phyloP scores from a whole-genome alignment of 1,284 basidiomycete species.

The Filobasidium uniguttulatum region DNA sequence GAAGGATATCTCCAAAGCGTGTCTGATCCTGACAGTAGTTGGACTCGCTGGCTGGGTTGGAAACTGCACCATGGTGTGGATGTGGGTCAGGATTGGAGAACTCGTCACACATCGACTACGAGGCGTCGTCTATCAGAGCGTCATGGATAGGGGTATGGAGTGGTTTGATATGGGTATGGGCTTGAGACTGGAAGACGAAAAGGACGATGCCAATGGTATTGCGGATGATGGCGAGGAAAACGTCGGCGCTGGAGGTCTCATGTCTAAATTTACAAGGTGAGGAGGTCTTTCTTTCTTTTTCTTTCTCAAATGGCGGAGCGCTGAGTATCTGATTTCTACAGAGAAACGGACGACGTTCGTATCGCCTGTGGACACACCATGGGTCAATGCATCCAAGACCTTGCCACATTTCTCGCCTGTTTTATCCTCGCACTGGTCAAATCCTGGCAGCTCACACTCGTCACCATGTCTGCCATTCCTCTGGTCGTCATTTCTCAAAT shows the following conservation, averaged over 20 bases:
- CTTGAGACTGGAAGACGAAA: slow-evolving; percentile 34
- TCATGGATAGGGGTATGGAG: slow-evolving; percentile 59
- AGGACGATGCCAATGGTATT: slow-evolving; percentile 22
- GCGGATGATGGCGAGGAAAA: slow-evolving; percentile 38
- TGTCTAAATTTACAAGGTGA: slow-evolving; percentile 83
- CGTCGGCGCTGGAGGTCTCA: slow-evolving; percentile 76
- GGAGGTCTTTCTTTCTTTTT: slow-evolving; percentile 21
- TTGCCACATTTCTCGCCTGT: slow-evolving; percentile 64
- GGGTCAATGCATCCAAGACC: slow-evolving; percentile 64
- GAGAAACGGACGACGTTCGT: slow-evolving; percentile 89
- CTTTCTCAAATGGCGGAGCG: not conserved
- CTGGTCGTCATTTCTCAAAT: slow-evolving; percentile 60
- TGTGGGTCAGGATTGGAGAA: slow-evolving; percentile 86
- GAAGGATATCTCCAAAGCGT: slow-evolving; percentile 47
- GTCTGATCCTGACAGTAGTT: slow-evolving; percentile 57
- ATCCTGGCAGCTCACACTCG: slow-evolving; percentile 72
- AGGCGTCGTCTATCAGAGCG: slow-evolving; percentile 52
- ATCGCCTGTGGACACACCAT: slow-evolving; percentile 63
- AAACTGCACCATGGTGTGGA: slow-evolving; percentile 56
- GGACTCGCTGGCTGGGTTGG: slow-evolving; percentile 56
- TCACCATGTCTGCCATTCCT: slow-evolving; percentile 84
- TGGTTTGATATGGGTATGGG: slow-evolving; percentile 83
- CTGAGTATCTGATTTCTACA: slow-evolving; percentile 27
- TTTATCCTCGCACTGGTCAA: slow-evolving; percentile 67
- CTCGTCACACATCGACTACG: slow-evolving; percentile 58